These are phyloP conservation scores for Yamadazyma diospyri DNA, from an alignment of 1,139 yeast species.

Conservation along the genomic window DNA sequence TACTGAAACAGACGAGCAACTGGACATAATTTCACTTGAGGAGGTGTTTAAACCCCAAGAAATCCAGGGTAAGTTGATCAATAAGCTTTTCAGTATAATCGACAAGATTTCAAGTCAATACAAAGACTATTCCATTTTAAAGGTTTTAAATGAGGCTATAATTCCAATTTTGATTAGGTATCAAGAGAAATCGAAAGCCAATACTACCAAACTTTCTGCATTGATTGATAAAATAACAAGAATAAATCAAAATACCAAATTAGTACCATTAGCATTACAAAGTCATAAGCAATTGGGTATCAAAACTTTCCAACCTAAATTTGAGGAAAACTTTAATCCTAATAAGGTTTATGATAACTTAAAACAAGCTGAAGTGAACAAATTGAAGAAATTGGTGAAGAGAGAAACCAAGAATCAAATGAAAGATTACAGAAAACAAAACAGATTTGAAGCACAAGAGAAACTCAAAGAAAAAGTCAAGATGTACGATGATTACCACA, in stretches of 20 bases:
- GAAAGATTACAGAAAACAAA: conserved; percentile 87
- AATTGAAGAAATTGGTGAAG: conserved; percentile 81
- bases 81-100: conserved; percentile 23
- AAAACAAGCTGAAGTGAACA: conserved; percentile 76
- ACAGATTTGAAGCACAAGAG: conserved; percentile 83
- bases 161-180: conserved; percentile 9
- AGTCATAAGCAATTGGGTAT: conserved; percentile 83
- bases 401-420: conserved; percentile 86
- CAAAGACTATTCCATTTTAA: conserved; percentile 62
- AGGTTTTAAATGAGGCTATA: conserved; percentile 49
- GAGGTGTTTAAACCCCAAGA: conserved; percentile 19
- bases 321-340: conserved; percentile 94
- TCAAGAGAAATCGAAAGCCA: conserved; percentile 6
- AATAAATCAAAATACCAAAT: conserved; percentile 33
- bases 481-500: conserved; percentile 76
- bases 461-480: conserved; percentile 74
- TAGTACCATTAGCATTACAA: conserved; percentile 82
- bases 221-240: conserved; percentile 48
- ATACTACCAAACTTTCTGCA: conserved; percentile 1
- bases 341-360: conserved; percentile 89
- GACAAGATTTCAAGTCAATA: conserved; percentile 43
- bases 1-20: conserved; percentile 8
- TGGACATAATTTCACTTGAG: conserved; percentile 13
- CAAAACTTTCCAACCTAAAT: conserved; percentile 83
- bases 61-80: conserved; percentile 28